Base-by-base conservation (phyloP, 768 basidiomycete species). In the Crassisporium funariophilum region DNA sequence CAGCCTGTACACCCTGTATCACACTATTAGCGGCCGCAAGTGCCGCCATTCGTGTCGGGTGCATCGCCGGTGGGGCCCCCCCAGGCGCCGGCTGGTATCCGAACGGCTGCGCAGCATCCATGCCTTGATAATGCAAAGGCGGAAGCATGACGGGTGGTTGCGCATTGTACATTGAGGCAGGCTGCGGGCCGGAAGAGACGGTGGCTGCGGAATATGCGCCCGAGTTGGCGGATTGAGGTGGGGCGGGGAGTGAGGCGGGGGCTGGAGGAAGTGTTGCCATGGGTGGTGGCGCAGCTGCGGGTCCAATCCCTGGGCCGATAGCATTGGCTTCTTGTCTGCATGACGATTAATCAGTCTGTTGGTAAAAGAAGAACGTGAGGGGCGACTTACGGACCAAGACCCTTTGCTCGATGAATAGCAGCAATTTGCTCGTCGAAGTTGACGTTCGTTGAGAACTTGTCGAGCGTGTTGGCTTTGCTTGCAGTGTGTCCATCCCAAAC, bases 401-500 rank as follows among this genome's bases (percentile, higher is more conserved):
- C 93, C 65, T 93, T 92, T 19, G 92, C 82, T 47, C 88, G 88
- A 69, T 97, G 95, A 48, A 98, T 93, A 38, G 94, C 92, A 35
- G 91, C 91, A 64, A 99, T 99, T 65, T 99, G 97, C 61, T 98
- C 94, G 70, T 98, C 93, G 64, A 98, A 86, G 64, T 93, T 95
- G 74, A 91, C 93, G 52, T 88, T 87, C 12, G 83, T 85, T 39
- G 94, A 94, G 74, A 87, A 99, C 62, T 92, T 92, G 77, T 94
- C 90, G 61, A 94, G 75, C 1, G 93, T 97, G 55, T 83, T 84
- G 39, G 87, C 87, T 70, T 95, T 98, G 35, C 92, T 89, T 35
- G 92, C 89, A 2, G 95, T 95, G 67, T 98, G 95, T 58, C 97
- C 97, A 68, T 98, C 97, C 97, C 97, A 99, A 39, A 98, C 91